Evolutionary conservation across 805 yeast species (phyloP), one percentile per base, ranked within the genome.

Genomic region (Kuraishia capsulata): DNA sequence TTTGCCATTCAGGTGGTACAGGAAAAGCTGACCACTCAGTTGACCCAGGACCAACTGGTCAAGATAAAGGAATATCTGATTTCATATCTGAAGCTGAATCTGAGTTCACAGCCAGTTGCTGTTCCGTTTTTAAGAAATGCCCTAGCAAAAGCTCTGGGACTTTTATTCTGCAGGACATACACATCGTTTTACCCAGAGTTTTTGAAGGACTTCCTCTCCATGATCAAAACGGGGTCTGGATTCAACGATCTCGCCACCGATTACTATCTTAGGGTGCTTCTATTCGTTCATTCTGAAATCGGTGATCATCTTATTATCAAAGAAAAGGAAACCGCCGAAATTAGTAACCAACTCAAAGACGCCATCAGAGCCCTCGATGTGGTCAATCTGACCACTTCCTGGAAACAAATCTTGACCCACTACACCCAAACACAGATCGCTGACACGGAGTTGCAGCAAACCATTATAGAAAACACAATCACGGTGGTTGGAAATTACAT

Each of bases 281-380:
- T 78, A 32, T 74, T 82, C 23, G 76, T 92, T 43, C 97, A 92
- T 56, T 79, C 80, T 21, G 96, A 89, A 59, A 87, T 92, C 48
- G 98, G 95, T 25, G 98, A 92, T 56, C 92, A 84, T 53, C 71
- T 89, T 47, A 82, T 88, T 45, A 62, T 78, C 24, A 74, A 95
- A 49, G 75, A 81, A 16, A 76, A 76, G 46, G 73, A 73, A 19
- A 57, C 69, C 13, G 73, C 73, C 33, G 79, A 78, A 34, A 73
- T 85, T 50, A 85, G 83, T 56, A 81, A 73, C 47, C 59, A 64
- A 33, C 65, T 92, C 43, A 92, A 92, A 54, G 99, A 92, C 58
- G 67, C 74, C 20, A 81, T 92, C 47, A 73, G 99, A 57, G 67
- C 69, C 10, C 69, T 76, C 37, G 97, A 88, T 55, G 80, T 90